Conservation (phyloP, 202 grass and related monocot species). For the Panicum virgatum region DNA sequence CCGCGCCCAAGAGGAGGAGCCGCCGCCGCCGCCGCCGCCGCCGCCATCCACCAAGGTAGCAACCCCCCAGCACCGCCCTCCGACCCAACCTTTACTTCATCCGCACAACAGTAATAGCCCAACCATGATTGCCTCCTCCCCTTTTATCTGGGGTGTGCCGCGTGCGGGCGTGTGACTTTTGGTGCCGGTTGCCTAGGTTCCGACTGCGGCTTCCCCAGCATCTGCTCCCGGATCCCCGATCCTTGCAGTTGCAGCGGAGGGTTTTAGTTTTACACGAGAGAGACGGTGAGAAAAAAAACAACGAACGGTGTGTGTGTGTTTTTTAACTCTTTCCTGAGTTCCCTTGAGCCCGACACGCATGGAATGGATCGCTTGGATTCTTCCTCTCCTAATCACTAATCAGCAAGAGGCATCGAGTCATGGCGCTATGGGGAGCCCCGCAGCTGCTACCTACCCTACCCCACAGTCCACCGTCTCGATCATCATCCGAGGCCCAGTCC, state of each 20-base stretch:
- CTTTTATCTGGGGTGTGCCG: background rate
- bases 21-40: background rate
- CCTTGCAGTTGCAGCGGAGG: too few species aligned
- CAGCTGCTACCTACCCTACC: background rate
- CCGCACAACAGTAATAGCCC: too few species aligned
- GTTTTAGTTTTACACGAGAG: too few species aligned
- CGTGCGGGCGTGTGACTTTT: background rate
- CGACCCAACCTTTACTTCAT: background rate
- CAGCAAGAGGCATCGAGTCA: background rate
- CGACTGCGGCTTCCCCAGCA: background rate
- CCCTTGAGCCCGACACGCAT: too few species aligned
- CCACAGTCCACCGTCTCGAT: background rate
- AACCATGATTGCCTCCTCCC: background rate
- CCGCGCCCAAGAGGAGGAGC: background rate
- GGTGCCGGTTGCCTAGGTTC: background rate
- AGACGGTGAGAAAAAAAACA: too few species aligned
- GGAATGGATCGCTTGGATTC: too few species aligned
- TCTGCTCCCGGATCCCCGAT: too few species aligned
- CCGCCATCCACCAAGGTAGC: background rate
- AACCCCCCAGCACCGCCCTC: too few species aligned
- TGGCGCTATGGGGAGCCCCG: background rate
- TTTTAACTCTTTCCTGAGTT: too few species aligned
- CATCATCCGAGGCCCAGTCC: background rate
- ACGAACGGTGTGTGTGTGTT: too few species aligned
- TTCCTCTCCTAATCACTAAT: background rate